Evolutionary conservation across 306 rosid species (phyloP).

Genomic region (Rubus idaeus): DNA sequence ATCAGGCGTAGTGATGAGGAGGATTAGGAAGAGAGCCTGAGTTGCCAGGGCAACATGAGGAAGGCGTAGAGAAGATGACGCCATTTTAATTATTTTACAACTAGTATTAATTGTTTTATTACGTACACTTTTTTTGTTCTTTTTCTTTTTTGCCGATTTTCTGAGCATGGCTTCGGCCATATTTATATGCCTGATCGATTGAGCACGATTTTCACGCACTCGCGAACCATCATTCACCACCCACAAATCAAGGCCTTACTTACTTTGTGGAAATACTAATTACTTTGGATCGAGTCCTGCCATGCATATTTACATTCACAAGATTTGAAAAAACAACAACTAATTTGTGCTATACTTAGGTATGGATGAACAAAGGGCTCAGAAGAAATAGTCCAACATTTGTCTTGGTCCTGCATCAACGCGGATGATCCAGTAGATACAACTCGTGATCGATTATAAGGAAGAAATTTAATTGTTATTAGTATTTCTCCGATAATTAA

Average conservation of each 20-base stretch:
- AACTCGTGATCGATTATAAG: too few species aligned
- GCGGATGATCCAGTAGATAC: too few species aligned
- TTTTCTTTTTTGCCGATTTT: not conserved
- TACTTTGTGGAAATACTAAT: not conserved
- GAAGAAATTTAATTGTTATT: too few species aligned
- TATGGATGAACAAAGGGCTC: not conserved
- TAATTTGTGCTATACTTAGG: not conserved
- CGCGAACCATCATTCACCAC: not conserved
- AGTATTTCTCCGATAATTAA: too few species aligned
- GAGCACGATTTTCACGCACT: not conserved
- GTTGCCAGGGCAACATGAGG: not conserved
- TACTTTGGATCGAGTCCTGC: too few species aligned
- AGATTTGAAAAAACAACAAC: too few species aligned
- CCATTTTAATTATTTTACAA: slow-evolving; percentile 4
- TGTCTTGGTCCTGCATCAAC: not conserved
- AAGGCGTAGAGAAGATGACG: not conserved
- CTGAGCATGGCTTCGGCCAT: not conserved
- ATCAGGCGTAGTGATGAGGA: not conserved
- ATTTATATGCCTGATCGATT: not conserved
- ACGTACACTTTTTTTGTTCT: not conserved
- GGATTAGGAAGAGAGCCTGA: not conserved
- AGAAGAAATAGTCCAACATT: not conserved
- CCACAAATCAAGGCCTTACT: not conserved
- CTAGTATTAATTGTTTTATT: not conserved
- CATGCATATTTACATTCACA: too few species aligned